Percentiles rank a stretch among this genome's conserved stretches.
These are phyloP conservation scores for Kwoniella botswanensis DNA, from an alignment of 768 basidiomycete genomes.

Conservation along the genomic window DNA sequence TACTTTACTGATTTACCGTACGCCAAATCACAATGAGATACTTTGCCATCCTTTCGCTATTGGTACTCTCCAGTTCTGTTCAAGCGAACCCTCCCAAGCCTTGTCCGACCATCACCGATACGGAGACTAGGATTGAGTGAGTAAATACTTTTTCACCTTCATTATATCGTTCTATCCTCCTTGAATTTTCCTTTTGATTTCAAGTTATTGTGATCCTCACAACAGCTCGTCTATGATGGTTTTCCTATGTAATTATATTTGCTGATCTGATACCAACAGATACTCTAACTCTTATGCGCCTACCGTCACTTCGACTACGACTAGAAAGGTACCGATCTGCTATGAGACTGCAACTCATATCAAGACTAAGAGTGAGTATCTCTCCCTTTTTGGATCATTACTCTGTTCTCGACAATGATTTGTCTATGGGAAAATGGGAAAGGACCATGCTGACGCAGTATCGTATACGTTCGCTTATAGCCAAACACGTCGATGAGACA, in stretches of 20 bases:
- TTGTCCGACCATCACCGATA: slow-evolving; percentile 24
- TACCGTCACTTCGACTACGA: slow-evolving; percentile 11
- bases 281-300: slow-evolving; percentile 13
- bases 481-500: slow-evolving; percentile 15
- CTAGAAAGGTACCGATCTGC: slow-evolving; percentile 17
- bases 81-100: slow-evolving; percentile 1
- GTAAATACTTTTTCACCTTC: not conserved
- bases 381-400: not conserved
- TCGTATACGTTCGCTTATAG: not conserved
- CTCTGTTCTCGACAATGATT: not conserved
- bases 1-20: not conserved
- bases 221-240: not conserved
- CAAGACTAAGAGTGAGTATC: slow-evolving; percentile 18
- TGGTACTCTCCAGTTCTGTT: not conserved
- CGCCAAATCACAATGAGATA: not conserved
- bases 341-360: slow-evolving; percentile 9
- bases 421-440: not conserved
- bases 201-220: not conserved
- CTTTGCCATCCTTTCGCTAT: not conserved
- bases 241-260: not conserved
- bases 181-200: not conserved
- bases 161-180: not conserved
- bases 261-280: not conserved
- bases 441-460: too few species aligned
- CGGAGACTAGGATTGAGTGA: slow-evolving; percentile 9